Evolutionary conservation across 1,284 basidiomycete species (phyloP).

Genomic region (Binderoboletus segoi): DNA sequence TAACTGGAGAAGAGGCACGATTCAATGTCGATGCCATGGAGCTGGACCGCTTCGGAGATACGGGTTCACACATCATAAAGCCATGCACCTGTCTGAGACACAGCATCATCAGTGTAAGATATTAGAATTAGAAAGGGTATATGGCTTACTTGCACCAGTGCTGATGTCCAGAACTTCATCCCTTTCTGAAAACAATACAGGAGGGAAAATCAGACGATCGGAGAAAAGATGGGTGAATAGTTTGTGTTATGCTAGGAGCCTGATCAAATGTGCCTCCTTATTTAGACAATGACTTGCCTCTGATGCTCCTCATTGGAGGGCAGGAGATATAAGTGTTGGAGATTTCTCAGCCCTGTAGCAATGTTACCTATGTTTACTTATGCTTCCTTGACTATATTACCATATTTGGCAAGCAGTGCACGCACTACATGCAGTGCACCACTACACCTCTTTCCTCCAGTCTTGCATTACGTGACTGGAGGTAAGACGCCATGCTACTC

Average conservation of each 20-base stretch:
- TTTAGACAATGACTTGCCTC: slow-evolving; percentile 13
- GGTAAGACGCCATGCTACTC: too few relatives aligned
- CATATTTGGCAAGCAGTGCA: too few relatives aligned
- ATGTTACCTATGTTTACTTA: too few relatives aligned
- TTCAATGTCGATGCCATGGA: slow-evolving; percentile 27
- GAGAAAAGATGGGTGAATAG: slow-evolving; percentile 23
- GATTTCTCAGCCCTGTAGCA: too few relatives aligned
- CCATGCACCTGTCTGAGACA: slow-evolving; percentile 18
- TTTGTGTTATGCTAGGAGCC: slow-evolving; percentile 19
- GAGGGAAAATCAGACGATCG: slow-evolving; percentile 23
- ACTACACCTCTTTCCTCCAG: too few relatives aligned
- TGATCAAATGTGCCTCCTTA: too few relatives aligned
- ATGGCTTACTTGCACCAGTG: slow-evolving; percentile 21
- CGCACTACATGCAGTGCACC: too few relatives aligned
- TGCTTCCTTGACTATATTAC: too few relatives aligned
- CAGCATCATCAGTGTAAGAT: not conserved
- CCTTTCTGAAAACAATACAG: slow-evolving; percentile 13
- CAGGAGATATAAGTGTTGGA: slow-evolving; percentile 29
- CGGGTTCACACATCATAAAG: slow-evolving; percentile 18
- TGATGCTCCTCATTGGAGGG: slow-evolving; percentile 30
- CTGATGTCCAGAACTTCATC: slow-evolving; percentile 30
- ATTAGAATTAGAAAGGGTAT: not conserved
- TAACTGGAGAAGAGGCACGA: slow-evolving; percentile 18
- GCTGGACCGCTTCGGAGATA: slow-evolving; percentile 21
- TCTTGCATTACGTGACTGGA: too few relatives aligned